These are phyloP conservation scores for Pythium aristosporum DNA, from an alignment of 352 stramenopile genomes.

Conservation along the genomic window DNA sequence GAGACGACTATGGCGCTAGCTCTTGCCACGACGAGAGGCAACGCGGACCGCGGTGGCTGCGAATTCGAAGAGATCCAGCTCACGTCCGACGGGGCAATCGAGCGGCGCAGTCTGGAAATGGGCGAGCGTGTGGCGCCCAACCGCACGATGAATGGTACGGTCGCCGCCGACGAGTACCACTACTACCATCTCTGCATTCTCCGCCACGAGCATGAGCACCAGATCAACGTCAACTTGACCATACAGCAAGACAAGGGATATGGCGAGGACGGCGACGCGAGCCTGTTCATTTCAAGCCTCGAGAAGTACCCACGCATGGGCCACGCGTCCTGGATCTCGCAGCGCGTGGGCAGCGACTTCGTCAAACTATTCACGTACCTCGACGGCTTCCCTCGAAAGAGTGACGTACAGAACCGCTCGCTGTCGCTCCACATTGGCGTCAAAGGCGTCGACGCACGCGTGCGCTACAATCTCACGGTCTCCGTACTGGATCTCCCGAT, in stretches of 20 bases:
- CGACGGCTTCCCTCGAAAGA: conserved; percentile 67
- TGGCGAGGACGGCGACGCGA: conserved; percentile 43
- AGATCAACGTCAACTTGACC: conserved; percentile 63
- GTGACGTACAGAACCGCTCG: conserved; percentile 41
- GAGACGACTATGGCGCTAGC: not conserved
- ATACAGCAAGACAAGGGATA: conserved; percentile 13
- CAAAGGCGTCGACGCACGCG: conserved; percentile 33
- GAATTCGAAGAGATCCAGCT: conserved; percentile 70
- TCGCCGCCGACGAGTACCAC: conserved; percentile 48
- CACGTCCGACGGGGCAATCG: conserved; percentile 63
- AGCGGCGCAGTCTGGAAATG: conserved; percentile 40
- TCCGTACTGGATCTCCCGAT: conserved; percentile 59
- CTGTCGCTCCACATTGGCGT: conserved; percentile 77
- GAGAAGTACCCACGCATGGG: conserved; percentile 61
- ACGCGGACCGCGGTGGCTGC: conserved; percentile 24
- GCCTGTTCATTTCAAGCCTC: conserved; percentile 70
- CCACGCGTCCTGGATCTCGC: conserved; percentile 69
- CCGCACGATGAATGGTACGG: conserved; percentile 61
- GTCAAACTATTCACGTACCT: conserved; percentile 77
- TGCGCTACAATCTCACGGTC: conserved; percentile 50
- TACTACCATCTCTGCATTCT: conserved; percentile 78
- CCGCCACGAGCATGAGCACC: conserved; percentile 77
- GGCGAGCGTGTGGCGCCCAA: conserved; percentile 61
- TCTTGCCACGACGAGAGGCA: not conserved
- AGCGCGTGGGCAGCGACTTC: conserved; percentile 50